Evolutionary conservation across 345 rosid genomes (phyloP).

Genomic region (Salix koriyanagi): DNA sequence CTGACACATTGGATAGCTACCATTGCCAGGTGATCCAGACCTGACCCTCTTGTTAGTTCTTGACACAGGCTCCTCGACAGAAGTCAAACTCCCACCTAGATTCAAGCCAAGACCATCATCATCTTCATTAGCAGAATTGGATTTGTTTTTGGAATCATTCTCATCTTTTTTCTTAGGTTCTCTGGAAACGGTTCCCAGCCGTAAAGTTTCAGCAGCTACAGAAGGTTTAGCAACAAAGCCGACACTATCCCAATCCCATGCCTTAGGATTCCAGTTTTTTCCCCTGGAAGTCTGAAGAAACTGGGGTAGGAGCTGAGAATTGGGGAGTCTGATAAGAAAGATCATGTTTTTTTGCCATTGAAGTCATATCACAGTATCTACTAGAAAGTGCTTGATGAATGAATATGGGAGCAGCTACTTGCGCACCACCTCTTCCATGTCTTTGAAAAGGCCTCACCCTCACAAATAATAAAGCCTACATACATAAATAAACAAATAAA

Average conservation of each 20-base stretch:
- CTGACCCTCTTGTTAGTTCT: slow-evolving; percentile 73
- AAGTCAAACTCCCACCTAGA: slow-evolving; percentile 52
- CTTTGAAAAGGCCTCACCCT: slow-evolving; percentile 2
- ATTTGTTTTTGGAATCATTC: slow-evolving; percentile 16
- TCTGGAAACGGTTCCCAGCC: slow-evolving; percentile 20
- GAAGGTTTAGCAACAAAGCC: slow-evolving; percentile 61
- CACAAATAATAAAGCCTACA: background rate
- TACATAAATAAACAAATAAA: background rate
- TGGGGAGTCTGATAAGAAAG: slow-evolving; percentile 37
- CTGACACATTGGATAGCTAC: slow-evolving; percentile 72
- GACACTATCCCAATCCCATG: slow-evolving; percentile 80
- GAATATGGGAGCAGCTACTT: slow-evolving; percentile 57
- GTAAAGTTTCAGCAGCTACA: slow-evolving; percentile 37
- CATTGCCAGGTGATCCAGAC: slow-evolving; percentile 66
- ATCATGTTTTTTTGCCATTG: slow-evolving; percentile 62
- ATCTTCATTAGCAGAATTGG: slow-evolving; percentile 22
- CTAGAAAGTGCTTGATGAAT: slow-evolving; percentile 49
- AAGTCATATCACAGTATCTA: slow-evolving; percentile 36
- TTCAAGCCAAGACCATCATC: slow-evolving; percentile 66
- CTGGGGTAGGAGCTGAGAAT: slow-evolving; percentile 25
- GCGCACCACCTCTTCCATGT: slow-evolving; percentile 78
- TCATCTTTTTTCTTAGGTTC: slow-evolving; percentile 22
- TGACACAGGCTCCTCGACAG: slow-evolving; percentile 43
- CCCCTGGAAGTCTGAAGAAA: slow-evolving; percentile 30
- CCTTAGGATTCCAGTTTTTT: slow-evolving; percentile 56